phyloP scores from a whole-genome alignment of 129 eudicot genomes.

The Escallonia herrerae region DNA sequence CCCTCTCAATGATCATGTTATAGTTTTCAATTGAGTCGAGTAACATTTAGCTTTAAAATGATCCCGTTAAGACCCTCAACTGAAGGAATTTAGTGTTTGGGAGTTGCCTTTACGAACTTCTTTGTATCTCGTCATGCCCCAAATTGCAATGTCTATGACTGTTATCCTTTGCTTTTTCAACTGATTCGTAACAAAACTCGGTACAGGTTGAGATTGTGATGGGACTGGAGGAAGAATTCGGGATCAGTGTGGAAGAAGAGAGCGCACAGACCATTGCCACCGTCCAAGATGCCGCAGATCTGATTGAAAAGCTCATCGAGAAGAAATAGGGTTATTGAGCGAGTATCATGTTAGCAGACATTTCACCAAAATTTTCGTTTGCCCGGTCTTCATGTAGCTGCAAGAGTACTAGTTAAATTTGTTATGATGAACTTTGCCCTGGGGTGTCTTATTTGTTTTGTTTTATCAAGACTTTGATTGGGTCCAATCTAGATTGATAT shows the following conservation, averaged over 20 bases:
- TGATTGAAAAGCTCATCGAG: slow-evolving; percentile 65
- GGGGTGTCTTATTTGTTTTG: not conserved
- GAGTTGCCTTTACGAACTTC: too few species aligned
- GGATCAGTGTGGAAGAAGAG: slow-evolving; percentile 80
- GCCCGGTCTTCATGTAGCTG: slow-evolving; percentile 1
- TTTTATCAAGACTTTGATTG: not conserved
- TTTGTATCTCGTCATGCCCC: too few species aligned
- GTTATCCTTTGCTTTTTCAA: not conserved
- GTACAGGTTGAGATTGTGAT: slow-evolving; percentile 90
- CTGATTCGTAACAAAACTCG: not conserved
- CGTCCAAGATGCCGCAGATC: slow-evolving; percentile 88
- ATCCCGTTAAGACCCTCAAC: too few species aligned
- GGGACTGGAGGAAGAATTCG: slow-evolving; percentile 92
- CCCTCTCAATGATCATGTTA: too few species aligned
- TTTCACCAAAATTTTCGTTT: slow-evolving; percentile 1
- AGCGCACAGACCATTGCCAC: slow-evolving; percentile 77
- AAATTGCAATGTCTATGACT: too few species aligned
- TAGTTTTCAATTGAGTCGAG: too few species aligned
- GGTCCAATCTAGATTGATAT: too few species aligned
- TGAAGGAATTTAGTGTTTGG: too few species aligned
- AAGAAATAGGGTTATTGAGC: slow-evolving; percentile 12
- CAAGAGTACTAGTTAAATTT: not conserved
- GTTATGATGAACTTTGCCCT: not conserved
- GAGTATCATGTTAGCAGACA: not conserved
- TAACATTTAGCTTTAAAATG: too few species aligned